A percentile compares a stretch with the other conserved stretches of the same genome.
Conservation (phyloP, 2,329 filamentous ascomycete species). For the Pestalotiopsis fici region DNA sequence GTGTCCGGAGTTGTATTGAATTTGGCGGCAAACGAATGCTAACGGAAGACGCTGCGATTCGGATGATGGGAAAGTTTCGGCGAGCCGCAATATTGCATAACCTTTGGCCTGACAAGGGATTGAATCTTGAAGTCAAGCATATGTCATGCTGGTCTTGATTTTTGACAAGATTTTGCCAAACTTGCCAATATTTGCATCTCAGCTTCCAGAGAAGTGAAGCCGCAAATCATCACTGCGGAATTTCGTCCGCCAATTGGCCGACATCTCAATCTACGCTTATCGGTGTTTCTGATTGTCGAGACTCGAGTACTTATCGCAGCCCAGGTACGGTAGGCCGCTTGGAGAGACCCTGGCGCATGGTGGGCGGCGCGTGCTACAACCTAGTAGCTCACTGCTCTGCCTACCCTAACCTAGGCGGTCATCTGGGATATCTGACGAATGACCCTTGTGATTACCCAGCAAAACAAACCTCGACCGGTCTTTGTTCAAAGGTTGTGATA, state of each 20-base stretch:
- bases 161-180: too few relatives aligned
- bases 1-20: not conserved
- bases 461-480: not conserved
- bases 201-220: not conserved
- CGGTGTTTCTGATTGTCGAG: not conserved
- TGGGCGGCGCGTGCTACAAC: not conserved
- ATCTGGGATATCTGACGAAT: not conserved
- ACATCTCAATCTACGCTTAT: not conserved
- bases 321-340: too few relatives aligned
- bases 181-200: too few relatives aligned
- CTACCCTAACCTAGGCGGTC: not conserved
- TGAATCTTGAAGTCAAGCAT: too few relatives aligned
- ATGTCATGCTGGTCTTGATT: too few relatives aligned
- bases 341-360: too few relatives aligned
- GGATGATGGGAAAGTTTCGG: too few relatives aligned
- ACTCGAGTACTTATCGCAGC: too few relatives aligned
- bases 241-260: not conserved
- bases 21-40: too few relatives aligned
- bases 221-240: not conserved
- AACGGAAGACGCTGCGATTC: too few relatives aligned
- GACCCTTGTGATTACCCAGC: not conserved
- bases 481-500: not conserved
- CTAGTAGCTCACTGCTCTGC: not conserved
- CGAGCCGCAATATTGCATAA: too few relatives aligned
- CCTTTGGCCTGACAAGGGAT: too few relatives aligned